Base-by-base conservation (phyloP, 805 yeast genomes). In the Lipomyces japonicus region DNA sequence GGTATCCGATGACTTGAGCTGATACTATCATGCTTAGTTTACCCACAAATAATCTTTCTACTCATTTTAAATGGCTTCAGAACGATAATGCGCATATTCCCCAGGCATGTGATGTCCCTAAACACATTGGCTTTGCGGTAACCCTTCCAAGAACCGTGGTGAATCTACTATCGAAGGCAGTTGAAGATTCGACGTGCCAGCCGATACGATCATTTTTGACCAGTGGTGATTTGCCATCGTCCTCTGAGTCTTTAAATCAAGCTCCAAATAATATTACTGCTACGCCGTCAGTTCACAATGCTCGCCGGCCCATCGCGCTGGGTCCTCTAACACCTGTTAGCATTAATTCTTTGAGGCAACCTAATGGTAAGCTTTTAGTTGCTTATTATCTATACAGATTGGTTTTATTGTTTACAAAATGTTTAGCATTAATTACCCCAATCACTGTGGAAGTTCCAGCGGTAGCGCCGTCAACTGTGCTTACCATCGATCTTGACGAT, bases 401-500 rank as follows among this genome's bases (percentile, higher is more conserved):
- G 16, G 39, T 18, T 12, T 18, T 10, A 10, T n/a, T n/a, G 16
- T 12, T 36, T 38, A 6, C 12, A 38, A n/a, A 19, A 19, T 22
- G 14, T 37, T 26, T 16, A 48, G 53, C 28, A 9, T 6, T 34
- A 14, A 21, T 19, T 19, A 50, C 44, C 2, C 44, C 58, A 1
- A 37, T 38, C n/a, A 26, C 6, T 37, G 39, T 35, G 22, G 9
- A 24, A 6, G 39, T 43, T 2, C n/a, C 19, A 6, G 36, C 34
- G 19, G 32, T 36, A 3, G n/a, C 45, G 10, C 35, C 42, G 7
- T 18, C 48, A 5, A 31, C 48, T 14, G 32, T 45, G 3, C 32
- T 44, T 37, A 53, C 58, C 3, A 54, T 54, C 12, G 47, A 53
- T 16, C 51, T 54, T 40, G 58, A 53, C 19, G 50, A 47, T 16